Evolutionary conservation across 164 flowering plant genomes (phyloP).

Genomic region (Berberis vulgaris): DNA sequence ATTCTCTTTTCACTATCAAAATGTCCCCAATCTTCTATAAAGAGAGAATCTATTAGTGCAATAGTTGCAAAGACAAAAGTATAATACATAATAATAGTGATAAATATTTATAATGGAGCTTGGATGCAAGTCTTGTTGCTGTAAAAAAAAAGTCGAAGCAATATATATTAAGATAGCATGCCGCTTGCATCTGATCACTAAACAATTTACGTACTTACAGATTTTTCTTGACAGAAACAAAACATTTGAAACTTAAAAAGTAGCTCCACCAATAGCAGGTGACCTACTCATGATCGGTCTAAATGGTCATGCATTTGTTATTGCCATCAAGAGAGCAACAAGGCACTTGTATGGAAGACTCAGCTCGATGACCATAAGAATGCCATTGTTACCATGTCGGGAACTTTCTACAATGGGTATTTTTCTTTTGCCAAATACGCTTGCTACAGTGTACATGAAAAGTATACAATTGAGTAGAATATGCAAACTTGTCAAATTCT

Average conservation of each 20-base stretch:
- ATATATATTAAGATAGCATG: no score
- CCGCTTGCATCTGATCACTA: no score
- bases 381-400: conserved; percentile 27
- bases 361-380: conserved; percentile 10
- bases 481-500: not conserved
- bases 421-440: not conserved
- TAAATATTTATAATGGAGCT: no score
- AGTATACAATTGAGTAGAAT: not conserved
- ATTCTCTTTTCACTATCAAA: no score
- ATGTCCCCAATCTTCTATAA: no score
- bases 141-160: no score
- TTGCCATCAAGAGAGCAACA: conserved; percentile 23
- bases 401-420: conserved; percentile 27
- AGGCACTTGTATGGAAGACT: conserved; percentile 34
- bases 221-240: no score
- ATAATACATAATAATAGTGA: no score
- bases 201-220: no score
- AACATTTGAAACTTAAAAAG: not conserved
- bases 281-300: conserved; percentile 32
- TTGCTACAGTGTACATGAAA: not conserved
- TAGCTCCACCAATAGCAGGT: conserved; percentile 33
- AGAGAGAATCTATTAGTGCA: no score
- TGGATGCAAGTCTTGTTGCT: no score
- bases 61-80: no score
- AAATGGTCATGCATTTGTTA: conserved; percentile 39